A percentile compares a stretch with the other conserved stretches of the same genome.
Conservation (phyloP, 2,329 filamentous ascomycete species). For the Nemania abortiva region DNA sequence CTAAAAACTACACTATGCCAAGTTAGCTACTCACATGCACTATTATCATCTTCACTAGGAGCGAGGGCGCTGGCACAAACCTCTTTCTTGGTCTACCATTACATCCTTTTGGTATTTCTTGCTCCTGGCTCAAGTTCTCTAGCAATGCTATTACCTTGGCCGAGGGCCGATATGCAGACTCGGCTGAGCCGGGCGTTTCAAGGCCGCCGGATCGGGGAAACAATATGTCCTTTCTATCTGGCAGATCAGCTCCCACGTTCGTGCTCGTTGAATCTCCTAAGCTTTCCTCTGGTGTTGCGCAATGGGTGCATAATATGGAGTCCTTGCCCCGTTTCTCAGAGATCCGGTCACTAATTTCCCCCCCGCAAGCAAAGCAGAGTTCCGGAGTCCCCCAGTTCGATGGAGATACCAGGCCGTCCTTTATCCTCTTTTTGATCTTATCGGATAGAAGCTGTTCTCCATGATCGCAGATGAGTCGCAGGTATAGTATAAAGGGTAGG, state of each 20-base stretch:
- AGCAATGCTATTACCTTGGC: conserved; percentile 9
- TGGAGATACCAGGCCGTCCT: neutral
- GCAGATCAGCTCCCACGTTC: neutral
- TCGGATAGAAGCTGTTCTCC: conserved; percentile 6
- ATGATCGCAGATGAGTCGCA: conserved; percentile 17
- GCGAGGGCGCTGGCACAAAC: too few species aligned
- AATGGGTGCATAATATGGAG: neutral
- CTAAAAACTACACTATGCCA: conserved; percentile 47
- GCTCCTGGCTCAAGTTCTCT: neutral
- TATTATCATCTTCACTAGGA: too few species aligned
- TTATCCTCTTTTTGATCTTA: neutral
- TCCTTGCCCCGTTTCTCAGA: neutral
- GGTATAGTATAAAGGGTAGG: conserved; percentile 1
- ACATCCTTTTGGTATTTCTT: neutral
- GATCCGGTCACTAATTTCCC: neutral
- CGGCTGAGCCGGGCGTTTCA: too few species aligned
- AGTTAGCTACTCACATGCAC: too few species aligned
- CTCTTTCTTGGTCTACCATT: neutral
- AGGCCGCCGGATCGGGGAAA: too few species aligned
- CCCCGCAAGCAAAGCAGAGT: neutral
- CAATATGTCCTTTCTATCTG: neutral
- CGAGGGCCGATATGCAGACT: neutral
- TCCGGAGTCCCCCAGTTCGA: neutral
- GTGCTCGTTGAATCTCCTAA: neutral
- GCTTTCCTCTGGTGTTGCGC: neutral